phyloP scores from a whole-genome alignment of 2,329 filamentous ascomycete species.

The Parastagonospora avenae region DNA sequence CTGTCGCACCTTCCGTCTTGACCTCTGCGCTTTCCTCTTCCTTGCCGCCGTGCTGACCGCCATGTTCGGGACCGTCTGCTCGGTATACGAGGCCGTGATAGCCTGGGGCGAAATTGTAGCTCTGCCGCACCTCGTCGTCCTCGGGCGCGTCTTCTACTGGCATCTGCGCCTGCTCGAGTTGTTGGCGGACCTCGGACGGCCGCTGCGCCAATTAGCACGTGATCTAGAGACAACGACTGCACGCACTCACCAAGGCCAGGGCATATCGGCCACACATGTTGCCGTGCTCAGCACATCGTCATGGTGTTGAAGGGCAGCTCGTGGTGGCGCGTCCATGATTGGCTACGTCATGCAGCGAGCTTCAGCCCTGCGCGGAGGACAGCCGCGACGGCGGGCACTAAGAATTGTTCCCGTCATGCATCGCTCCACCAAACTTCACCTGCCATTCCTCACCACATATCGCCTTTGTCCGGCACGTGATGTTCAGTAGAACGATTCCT shows the following conservation, averaged over 20 bases:
- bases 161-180: slow-evolving; percentile 76
- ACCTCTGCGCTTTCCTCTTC: slow-evolving; percentile 1
- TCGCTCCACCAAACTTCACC: slow-evolving; percentile 17
- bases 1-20: slow-evolving; percentile 19
- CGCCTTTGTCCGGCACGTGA: slow-evolving; percentile 26
- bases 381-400: slow-evolving; percentile 31
- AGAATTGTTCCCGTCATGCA: slow-evolving; percentile 30
- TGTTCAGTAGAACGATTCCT: slow-evolving; percentile 46
- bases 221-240: background rate
- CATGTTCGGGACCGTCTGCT: slow-evolving; percentile 69
- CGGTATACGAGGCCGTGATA: slow-evolving; percentile 86
- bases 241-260: slow-evolving; percentile 61
- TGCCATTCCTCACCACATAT: slow-evolving; percentile 13
- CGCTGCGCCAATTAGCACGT: slow-evolving; percentile 57
- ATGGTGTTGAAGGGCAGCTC: background rate
- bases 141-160: slow-evolving; percentile 71
- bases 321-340: slow-evolving; percentile 29
- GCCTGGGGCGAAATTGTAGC: slow-evolving; percentile 92
- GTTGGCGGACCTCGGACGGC: slow-evolving; percentile 74
- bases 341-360: slow-evolving; percentile 38
- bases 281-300: slow-evolving; percentile 24
- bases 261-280: slow-evolving; percentile 73
- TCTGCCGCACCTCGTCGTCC: slow-evolving; percentile 73
- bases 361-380: slow-evolving; percentile 35
- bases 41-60: slow-evolving; percentile 44